Percentiles rank a stretch among this genome's conserved stretches.
Conservation (phyloP, 257 asterid genomes). For the Plectranthus barbatus region DNA sequence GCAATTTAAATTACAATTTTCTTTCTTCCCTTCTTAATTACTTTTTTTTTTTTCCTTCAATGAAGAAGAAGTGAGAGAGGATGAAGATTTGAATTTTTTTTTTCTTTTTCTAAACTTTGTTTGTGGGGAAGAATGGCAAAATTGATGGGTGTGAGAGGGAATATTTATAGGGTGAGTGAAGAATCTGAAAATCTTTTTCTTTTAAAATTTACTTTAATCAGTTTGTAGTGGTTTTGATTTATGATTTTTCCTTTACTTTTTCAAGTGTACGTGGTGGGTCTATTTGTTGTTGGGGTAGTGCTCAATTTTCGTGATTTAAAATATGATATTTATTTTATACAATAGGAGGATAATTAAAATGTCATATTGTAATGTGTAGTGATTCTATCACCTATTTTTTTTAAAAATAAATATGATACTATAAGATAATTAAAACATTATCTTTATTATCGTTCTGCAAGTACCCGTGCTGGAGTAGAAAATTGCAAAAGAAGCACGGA, state of each 20-base stretch:
- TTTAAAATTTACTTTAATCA: background rate
- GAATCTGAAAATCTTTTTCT: background rate
- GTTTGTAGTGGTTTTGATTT: slow-evolving; percentile 14
- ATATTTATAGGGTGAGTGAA: slow-evolving; percentile 16
- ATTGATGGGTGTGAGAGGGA: background rate
- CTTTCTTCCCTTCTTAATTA: background rate
- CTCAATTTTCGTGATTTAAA: background rate
- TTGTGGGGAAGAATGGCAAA: slow-evolving; percentile 3
- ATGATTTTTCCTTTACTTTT: slow-evolving; percentile 4
- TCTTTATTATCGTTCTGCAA: no score
- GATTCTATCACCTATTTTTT: no score
- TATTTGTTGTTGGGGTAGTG: background rate
- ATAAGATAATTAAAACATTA: no score
- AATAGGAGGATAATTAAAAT: no score
- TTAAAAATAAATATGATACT: no score
- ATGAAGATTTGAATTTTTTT: no score
- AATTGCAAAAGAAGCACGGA: no score
- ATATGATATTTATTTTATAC: background rate
- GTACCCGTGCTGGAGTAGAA: no score
- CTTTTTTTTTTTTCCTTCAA: background rate
- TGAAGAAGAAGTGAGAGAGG: background rate
- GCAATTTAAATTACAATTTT: background rate
- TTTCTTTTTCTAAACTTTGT: no score
- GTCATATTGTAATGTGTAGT: no score
- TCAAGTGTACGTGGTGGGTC: slow-evolving; percentile 24